These are phyloP conservation scores for Dryas octopetala DNA, from an alignment of 306 rosid species.

Conservation along the genomic window DNA sequence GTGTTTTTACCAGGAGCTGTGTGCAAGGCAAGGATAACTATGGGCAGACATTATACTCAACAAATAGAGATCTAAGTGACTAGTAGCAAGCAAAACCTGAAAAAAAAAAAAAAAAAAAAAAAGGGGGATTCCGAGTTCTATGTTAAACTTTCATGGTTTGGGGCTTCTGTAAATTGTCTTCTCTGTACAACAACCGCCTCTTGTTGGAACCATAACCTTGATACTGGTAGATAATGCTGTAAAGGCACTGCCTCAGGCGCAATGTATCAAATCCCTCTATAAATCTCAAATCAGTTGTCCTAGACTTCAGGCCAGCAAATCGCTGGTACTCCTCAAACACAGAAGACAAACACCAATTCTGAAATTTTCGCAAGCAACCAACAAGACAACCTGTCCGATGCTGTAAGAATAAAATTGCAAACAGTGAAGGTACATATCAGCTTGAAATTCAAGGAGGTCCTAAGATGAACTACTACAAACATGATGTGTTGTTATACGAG, in stretches of 20 bases:
- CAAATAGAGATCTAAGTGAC: not conserved
- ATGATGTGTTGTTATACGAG: not conserved
- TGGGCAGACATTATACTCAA: conserved; percentile 17
- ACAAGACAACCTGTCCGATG: conserved; percentile 91
- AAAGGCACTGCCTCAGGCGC: conserved; percentile 77
- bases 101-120: not conserved
- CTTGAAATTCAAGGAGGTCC: not conserved
- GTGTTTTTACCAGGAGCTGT: conserved; percentile 14
- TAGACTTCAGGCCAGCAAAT: conserved; percentile 74
- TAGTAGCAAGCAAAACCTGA: not conserved
- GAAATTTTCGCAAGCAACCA: conserved; percentile 86
- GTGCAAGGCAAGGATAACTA: conserved; percentile 12
- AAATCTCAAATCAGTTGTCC: conserved; percentile 64
- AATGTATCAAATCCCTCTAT: conserved; percentile 59
- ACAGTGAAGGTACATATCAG: not conserved
- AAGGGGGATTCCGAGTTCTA: conserved; percentile 10
- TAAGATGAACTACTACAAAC: not conserved
- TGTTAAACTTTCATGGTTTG: conserved; percentile 53
- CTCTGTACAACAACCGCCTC: conserved; percentile 67
- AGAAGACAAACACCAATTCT: conserved; percentile 89
- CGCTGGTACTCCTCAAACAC: conserved; percentile 83
- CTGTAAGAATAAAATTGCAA: conserved; percentile 36
- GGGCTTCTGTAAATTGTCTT: conserved; percentile 72
- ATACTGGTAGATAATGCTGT: conserved; percentile 88
- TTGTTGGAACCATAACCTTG: conserved; percentile 84